Evolutionary conservation across 2,329 filamentous ascomycete genomes (phyloP).

Genomic region (Zymoseptoria pseudotritici): DNA sequence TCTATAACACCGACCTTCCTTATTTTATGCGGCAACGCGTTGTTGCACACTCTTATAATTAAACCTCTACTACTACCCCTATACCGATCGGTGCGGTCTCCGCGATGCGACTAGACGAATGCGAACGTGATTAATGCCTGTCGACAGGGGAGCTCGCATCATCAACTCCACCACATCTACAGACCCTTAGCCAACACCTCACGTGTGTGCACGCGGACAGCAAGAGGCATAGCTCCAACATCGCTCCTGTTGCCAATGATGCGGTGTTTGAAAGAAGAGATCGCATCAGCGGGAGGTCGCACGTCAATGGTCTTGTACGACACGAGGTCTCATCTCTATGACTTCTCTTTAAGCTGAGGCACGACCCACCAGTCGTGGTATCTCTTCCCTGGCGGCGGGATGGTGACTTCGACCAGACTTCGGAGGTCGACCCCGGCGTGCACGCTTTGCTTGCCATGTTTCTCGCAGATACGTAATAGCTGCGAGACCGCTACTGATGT

Average conservation of each 20-base stretch:
- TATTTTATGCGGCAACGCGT: no score
- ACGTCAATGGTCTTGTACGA: background rate
- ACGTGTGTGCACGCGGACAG: background rate
- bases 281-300: background rate
- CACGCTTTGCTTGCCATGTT: slow-evolving; percentile 12
- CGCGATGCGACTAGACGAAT: background rate
- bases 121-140: background rate
- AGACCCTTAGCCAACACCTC: background rate
- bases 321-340: background rate
- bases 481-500: slow-evolving; percentile 22
- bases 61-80: no score
- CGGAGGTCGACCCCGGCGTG: slow-evolving; percentile 5
- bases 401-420: slow-evolving; percentile 26
- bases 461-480: slow-evolving; percentile 17
- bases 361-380: slow-evolving; percentile 42
- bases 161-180: background rate
- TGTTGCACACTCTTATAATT: no score
- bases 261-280: background rate
- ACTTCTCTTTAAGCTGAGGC: slow-evolving; percentile 32
- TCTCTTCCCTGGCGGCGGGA: slow-evolving; percentile 33
- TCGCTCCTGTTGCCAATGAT: background rate
- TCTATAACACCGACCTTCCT: no score
- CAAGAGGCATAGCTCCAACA: background rate
- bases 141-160: background rate
- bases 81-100: background rate